Conservation (phyloP, 345 rosid genomes). For the Psidium friedrichsthalianum region DNA sequence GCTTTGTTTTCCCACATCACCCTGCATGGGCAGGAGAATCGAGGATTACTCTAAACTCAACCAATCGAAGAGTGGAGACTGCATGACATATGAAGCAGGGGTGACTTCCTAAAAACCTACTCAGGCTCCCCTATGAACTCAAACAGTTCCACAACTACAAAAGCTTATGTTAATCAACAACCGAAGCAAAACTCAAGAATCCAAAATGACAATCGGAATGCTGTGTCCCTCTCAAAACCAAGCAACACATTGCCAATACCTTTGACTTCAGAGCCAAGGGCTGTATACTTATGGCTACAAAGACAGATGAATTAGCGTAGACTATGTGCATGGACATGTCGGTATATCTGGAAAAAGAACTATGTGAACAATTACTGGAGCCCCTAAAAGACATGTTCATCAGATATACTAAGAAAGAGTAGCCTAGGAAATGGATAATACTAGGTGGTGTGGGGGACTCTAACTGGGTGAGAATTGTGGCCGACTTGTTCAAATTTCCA, state of each 20-base stretch:
- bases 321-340: not conserved
- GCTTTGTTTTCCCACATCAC: conserved; percentile 16
- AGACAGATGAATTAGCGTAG: not conserved
- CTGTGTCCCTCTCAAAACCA: not conserved
- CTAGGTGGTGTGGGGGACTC: not conserved
- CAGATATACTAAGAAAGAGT: not conserved
- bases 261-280: not conserved
- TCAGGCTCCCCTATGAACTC: not conserved
- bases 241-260: not conserved
- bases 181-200: not conserved
- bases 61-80: not conserved
- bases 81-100: not conserved
- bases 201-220: not conserved
- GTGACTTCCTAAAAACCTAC: not conserved
- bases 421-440: not conserved
- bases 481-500: not conserved
- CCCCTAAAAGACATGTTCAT: not conserved
- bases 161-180: not conserved
- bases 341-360: not conserved
- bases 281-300: not conserved
- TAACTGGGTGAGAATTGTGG: not conserved
- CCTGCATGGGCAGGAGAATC: conserved; percentile 9
- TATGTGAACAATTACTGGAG: not conserved
- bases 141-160: not conserved
- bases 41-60: not conserved